phyloP scores from a whole-genome alignment of 2,329 filamentous ascomycete species.

The Microcyclospora pomicola region DNA sequence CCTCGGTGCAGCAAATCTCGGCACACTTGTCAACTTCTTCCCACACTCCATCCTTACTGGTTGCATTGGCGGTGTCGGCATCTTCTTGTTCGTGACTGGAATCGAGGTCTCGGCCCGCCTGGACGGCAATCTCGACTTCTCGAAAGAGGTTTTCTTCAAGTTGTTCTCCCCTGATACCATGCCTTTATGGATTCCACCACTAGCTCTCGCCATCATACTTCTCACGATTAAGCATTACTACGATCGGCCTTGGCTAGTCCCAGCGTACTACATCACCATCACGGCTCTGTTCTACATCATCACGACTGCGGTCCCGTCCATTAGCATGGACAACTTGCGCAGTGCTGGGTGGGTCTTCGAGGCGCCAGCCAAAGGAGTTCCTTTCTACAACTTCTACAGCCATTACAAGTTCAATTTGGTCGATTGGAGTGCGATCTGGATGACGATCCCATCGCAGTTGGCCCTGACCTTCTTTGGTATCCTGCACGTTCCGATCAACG shows the following conservation, averaged over 20 bases:
- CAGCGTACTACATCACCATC: conserved; percentile 70
- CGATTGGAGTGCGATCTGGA: conserved; percentile 68
- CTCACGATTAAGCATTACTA: conserved; percentile 64
- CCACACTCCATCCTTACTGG: conserved; percentile 91
- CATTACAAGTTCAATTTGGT: conserved; percentile 56
- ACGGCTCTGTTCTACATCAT: conserved; percentile 66
- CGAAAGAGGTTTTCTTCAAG: conserved; percentile 59
- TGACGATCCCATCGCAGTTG: conserved; percentile 86
- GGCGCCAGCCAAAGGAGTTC: conserved; percentile 67
- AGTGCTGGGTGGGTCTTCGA: conserved; percentile 80
- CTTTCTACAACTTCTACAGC: conserved; percentile 97
- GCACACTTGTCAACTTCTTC: conserved; percentile 92
- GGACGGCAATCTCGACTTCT: conserved; percentile 71
- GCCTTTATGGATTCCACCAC: conserved; percentile 68
- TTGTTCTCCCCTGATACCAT: conserved; percentile 63
- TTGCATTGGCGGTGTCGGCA: conserved; percentile 93
- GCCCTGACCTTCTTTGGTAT: conserved; percentile 95
- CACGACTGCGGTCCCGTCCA: conserved; percentile 52
- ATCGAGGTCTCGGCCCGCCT: conserved; percentile 86
- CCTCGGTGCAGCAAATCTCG: conserved; percentile 76
- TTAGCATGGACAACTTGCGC: conserved; percentile 55
- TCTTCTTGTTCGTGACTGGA: conserved; percentile 83
- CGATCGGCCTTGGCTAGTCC: conserved; percentile 72
- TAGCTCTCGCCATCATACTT: conserved; percentile 61
- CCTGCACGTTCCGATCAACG: conserved; percentile 94